A percentile compares a stretch with the other conserved stretches of the same genome.
These are phyloP conservation scores for Blastocystis sp. DNA, from an alignment of 352 stramenopile species.

Conservation along the genomic window DNA sequence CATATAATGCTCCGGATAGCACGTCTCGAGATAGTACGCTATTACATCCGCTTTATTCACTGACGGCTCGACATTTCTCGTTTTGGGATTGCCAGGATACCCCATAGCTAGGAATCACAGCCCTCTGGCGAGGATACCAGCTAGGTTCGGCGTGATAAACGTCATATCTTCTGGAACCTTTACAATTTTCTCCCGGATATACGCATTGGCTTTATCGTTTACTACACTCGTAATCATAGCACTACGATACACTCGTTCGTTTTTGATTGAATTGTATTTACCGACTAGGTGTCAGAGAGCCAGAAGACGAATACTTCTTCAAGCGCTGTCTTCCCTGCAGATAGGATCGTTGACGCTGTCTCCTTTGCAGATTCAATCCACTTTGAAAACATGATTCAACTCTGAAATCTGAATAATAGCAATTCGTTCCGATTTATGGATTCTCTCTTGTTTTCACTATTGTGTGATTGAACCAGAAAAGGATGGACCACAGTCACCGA, in stretches of 20 bases:
- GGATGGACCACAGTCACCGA: slow-evolving; percentile 64
- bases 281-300: not conserved
- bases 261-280: not conserved
- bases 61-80: not conserved
- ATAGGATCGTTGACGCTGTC: not conserved
- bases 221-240: not conserved
- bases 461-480: not conserved
- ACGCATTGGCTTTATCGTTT: slow-evolving; percentile 18
- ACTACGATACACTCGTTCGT: not conserved
- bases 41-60: slow-evolving; percentile 19
- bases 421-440: not conserved
- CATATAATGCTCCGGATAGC: slow-evolving; percentile 12
- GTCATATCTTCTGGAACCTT: slow-evolving; percentile 6
- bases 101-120: slow-evolving; percentile 24
- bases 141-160: slow-evolving; percentile 21
- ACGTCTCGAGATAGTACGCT: slow-evolving; percentile 22
- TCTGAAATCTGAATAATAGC: not conserved
- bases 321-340: not conserved
- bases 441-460: not conserved
- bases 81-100: slow-evolving; percentile 54
- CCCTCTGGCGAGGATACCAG: not conserved
- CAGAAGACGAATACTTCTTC: not conserved
- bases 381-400: slow-evolving; percentile 21
- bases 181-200: slow-evolving; percentile 30
- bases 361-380: slow-evolving; percentile 44